These are phyloP conservation scores for Fusarium verrucosum DNA, from an alignment of 2,329 filamentous ascomycete genomes.

Conservation along the genomic window DNA sequence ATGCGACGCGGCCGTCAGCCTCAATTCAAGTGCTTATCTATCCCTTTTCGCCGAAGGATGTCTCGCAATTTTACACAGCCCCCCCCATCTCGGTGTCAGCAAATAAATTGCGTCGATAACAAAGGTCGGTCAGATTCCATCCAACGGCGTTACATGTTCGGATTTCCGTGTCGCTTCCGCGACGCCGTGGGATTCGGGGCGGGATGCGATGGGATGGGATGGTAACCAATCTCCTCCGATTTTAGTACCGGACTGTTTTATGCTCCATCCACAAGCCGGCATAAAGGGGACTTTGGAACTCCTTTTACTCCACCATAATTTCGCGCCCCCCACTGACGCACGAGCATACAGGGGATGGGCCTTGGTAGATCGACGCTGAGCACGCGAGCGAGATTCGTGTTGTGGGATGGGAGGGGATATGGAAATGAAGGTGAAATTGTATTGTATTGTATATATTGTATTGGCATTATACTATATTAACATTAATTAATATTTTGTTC, in stretches of 20 bases:
- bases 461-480: constrained; percentile 3
- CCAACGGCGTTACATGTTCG: background rate
- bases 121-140: background rate
- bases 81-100: too few species aligned
- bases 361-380: background rate
- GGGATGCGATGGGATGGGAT: too few species aligned
- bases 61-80: too few species aligned
- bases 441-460: too few species aligned
- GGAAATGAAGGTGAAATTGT: too few species aligned
- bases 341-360: background rate
- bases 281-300: background rate
- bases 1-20: too few species aligned
- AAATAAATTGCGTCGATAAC: too few species aligned
- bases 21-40: too few species aligned
- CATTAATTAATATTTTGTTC: constrained; percentile 2
- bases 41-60: too few species aligned
- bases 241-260: too few species aligned
- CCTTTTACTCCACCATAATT: constrained; percentile 11
- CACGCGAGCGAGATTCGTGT: background rate
- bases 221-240: background rate
- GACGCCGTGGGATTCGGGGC: background rate
- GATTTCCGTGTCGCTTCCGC: background rate
- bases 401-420: background rate
- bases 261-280: too few species aligned
- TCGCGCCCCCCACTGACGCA: background rate